These are phyloP conservation scores for Populus alba DNA, from an alignment of 345 rosid genomes.

Conservation along the genomic window DNA sequence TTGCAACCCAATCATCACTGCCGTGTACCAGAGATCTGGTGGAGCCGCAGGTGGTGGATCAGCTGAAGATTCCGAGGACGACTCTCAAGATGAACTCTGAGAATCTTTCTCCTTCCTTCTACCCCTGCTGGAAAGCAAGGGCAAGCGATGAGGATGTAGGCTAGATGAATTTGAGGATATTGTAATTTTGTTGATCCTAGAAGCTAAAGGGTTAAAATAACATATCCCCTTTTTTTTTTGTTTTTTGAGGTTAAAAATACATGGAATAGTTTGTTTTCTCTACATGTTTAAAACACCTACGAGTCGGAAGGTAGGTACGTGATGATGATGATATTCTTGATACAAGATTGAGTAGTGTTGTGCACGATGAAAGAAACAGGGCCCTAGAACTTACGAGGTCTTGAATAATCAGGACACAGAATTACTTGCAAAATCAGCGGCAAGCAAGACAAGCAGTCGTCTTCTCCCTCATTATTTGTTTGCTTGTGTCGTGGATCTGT, in stretches of 20 bases:
- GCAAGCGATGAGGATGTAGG: slow-evolving; percentile 16
- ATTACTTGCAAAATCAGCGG: no score
- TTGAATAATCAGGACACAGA: no score
- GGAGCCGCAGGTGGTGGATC: slow-evolving; percentile 68
- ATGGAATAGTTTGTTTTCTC: slow-evolving; percentile 1
- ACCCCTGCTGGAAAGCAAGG: not conserved
- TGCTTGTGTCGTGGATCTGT: no score
- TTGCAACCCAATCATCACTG: slow-evolving; percentile 84
- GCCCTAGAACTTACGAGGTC: not conserved
- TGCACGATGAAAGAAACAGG: not conserved
- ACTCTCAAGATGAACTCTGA: slow-evolving; percentile 63
- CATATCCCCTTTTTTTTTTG: slow-evolving; percentile 15
- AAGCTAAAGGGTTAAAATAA: slow-evolving; percentile 9
- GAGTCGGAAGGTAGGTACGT: not conserved
- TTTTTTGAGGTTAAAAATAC: slow-evolving; percentile 20
- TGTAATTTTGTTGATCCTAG: slow-evolving; percentile 36
- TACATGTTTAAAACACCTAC: not conserved
- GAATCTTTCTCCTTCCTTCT: not conserved
- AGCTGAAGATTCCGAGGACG: slow-evolving; percentile 39
- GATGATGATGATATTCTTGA: not conserved
- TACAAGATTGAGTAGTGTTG: not conserved
- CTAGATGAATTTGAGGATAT: slow-evolving; percentile 12
- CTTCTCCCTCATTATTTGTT: no score
- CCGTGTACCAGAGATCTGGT: slow-evolving; percentile 81
- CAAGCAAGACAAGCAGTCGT: no score